phyloP scores from a whole-genome alignment of 495 filamentous ascomycete species.

The Neurospora sp. region DNA sequence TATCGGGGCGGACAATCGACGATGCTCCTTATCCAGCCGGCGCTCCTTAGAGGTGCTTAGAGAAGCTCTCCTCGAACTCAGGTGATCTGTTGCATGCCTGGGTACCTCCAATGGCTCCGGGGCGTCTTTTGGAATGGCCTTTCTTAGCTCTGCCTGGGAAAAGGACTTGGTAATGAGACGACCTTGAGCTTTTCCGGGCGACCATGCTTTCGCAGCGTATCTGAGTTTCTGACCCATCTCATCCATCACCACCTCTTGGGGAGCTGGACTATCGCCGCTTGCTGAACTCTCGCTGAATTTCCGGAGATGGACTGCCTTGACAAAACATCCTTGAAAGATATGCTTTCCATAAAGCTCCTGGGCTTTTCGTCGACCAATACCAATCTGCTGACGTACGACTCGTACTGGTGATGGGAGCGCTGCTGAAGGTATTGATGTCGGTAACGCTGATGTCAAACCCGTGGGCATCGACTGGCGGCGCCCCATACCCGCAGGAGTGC shows the following conservation, averaged over 20 bases:
- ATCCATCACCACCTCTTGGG: background rate
- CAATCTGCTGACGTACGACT: background rate
- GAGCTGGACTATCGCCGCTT: constrained; percentile 2
- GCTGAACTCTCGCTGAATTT: constrained; percentile 16
- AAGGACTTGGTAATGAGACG: background rate
- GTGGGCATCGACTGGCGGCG: background rate
- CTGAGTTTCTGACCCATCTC: background rate
- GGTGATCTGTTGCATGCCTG: background rate
- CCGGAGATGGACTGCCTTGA: constrained; percentile 29
- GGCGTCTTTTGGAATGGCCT: background rate
- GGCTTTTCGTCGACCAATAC: background rate
- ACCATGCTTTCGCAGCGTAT: background rate
- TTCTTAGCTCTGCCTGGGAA: background rate
- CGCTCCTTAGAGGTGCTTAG: background rate
- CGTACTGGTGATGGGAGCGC: constrained; percentile 1
- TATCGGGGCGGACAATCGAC: background rate
- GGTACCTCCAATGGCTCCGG: background rate
- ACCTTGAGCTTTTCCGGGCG: background rate
- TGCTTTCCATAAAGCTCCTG: background rate
- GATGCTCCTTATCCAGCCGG: background rate
- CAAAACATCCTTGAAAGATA: constrained; percentile 21
- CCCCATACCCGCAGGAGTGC: background rate
- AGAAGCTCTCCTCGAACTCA: background rate
- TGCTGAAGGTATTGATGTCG: background rate
- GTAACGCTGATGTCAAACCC: background rate